These are phyloP conservation scores for Rutstroemia sydowiana DNA, from an alignment of 2,329 filamentous ascomycete species.

Conservation along the genomic window DNA sequence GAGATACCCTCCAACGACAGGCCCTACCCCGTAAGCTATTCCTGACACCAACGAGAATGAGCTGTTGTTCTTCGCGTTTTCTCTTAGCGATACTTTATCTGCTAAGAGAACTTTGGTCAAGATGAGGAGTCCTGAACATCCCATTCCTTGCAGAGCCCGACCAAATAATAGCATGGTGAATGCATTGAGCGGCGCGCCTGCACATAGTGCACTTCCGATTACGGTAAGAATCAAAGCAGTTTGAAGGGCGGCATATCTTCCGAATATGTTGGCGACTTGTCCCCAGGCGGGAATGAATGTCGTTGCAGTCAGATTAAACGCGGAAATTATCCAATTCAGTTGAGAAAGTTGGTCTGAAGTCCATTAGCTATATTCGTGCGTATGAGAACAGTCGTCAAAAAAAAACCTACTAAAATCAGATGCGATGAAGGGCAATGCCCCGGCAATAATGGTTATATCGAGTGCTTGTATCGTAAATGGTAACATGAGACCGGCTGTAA, in stretches of 20 bases:
- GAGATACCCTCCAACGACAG: constrained; percentile 51
- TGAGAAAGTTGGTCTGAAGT: constrained; percentile 44
- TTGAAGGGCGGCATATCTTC: constrained; percentile 52
- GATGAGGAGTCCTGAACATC: constrained; percentile 54
- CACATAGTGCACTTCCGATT: constrained; percentile 54
- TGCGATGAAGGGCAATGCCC: constrained; percentile 54
- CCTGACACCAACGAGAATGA: constrained; percentile 54
- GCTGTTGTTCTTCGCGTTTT: constrained; percentile 56
- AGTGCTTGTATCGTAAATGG: constrained; percentile 56
- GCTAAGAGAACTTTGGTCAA: constrained; percentile 56
- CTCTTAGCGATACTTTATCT: constrained; percentile 53
- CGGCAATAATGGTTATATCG: constrained; percentile 57
- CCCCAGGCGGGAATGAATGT: constrained; percentile 61
- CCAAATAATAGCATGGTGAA: constrained; percentile 57
- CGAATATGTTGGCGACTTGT: constrained; percentile 58
- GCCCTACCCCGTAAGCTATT: constrained; percentile 48
- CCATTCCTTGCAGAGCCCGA: constrained; percentile 54
- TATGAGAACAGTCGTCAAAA: neutral
- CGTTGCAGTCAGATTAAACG: constrained; percentile 60
- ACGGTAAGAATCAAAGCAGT: constrained; percentile 49
- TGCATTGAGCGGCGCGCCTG: constrained; percentile 43
- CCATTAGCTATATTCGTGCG: constrained; percentile 7
- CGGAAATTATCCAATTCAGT: constrained; percentile 62
- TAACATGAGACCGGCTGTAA: constrained; percentile 50
- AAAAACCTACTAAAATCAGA: constrained; percentile 49